Evolutionary conservation across 768 basidiomycete species (phyloP), one percentile per base, ranked within the genome.

Genomic region (Phaeolepiota aurea): DNA sequence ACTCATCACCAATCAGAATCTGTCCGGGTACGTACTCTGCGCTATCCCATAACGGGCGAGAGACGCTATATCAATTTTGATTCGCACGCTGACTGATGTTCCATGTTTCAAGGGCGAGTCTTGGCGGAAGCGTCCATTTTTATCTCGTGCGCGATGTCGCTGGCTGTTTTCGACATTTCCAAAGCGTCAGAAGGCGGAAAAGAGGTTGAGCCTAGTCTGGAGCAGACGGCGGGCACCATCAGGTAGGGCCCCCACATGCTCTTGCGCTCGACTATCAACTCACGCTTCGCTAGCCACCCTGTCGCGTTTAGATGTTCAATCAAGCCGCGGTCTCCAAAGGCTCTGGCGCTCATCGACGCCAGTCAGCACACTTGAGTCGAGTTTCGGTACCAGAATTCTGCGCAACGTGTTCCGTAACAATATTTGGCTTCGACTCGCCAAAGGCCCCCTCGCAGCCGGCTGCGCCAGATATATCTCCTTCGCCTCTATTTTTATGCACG

Each of bases 151-250:
- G 63, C 64, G 2, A 66, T 66, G 63, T 48, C 63, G 5, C 46
- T 71, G n/a, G 60, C 69, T 0, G 62, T 63, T 5, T 71, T 70
- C 47, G 50, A 66, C 44, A 65, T 71, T 36, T 47, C 56, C 4
- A 60, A 61, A 32, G 32, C 42, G n/a, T 37, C 49, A 4, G 54
- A 59, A 21, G 42, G 59, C 32, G 52, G 51, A 15, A 40, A 46
- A 19, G 46, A 49, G 16, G 46, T 66, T 3, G 62, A 62, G 33
- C 66, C 68, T 4, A 55, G 58, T 33, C 25, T 64, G 0, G 68
- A 69, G 12, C 68, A 69, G 5, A 64, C 64, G 11, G 58, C 64
- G 7, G 72, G 72, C 9, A 67, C 64, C 0, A 69, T 74, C 46
- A 74, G 71, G 71, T 68, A 25, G 21, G 52, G 19, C 19, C 37